A percentile compares a stretch with the other conserved stretches of the same genome.
phyloP scores from a whole-genome alignment of 352 stramenopile genomes.

The Aphanomyces cochlioides region DNA sequence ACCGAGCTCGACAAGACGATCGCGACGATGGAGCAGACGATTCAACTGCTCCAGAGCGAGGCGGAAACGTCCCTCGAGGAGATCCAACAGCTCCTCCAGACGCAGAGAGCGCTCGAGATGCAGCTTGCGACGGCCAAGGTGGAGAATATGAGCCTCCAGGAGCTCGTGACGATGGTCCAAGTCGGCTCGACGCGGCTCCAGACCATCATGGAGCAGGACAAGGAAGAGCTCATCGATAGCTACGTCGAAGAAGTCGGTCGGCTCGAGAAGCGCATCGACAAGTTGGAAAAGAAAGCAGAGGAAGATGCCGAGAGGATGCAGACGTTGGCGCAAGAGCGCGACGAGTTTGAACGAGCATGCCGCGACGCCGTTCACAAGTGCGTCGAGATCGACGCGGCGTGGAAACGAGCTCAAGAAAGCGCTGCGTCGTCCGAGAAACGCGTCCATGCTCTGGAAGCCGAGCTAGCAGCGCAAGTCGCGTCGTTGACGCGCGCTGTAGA shows the following conservation, averaged over 20 bases:
- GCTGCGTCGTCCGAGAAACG: too few species aligned
- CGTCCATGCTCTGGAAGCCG: not conserved
- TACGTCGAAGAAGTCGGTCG: conserved; percentile 6
- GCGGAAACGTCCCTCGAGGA: conserved; percentile 9
- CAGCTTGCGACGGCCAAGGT: not conserved
- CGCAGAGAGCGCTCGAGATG: not conserved
- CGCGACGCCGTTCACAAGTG: not conserved
- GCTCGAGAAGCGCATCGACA: not conserved
- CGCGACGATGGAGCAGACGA: not conserved
- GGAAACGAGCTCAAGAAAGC: not conserved
- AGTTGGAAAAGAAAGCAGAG: conserved; percentile 3
- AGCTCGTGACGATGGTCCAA: not conserved
- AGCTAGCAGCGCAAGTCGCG: conserved; percentile 4
- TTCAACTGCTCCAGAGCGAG: not conserved
- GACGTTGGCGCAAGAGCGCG: not conserved
- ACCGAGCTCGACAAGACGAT: not conserved
- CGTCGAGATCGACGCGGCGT: not conserved
- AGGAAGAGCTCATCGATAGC: conserved; percentile 5
- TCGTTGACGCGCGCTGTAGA: not conserved
- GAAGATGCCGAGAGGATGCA: not conserved
- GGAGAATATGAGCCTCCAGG: not conserved
- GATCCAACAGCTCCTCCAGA: not conserved
- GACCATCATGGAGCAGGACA: conserved; percentile 22
- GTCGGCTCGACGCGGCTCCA: conserved; percentile 3
- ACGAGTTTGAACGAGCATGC: not conserved